Base-by-base conservation (phyloP, 768 basidiomycete species). In the Suillus americanus region DNA sequence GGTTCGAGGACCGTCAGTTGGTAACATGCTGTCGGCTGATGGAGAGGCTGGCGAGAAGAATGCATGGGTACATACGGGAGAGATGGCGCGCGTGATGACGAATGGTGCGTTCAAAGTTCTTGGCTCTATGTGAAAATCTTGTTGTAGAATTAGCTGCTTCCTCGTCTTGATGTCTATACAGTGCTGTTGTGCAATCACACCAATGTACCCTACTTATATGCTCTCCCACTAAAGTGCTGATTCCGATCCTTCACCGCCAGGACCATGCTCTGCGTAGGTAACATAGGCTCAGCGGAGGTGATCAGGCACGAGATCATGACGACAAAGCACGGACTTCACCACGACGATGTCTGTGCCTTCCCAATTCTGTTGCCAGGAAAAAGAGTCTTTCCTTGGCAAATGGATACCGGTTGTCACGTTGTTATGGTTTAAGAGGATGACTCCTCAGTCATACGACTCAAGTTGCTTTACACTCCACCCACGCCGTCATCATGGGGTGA, bases 1-100 rank as follows among this genome's bases (percentile, higher is more conserved):
- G 41, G 82, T 92, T 14, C 82, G 91, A 10, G 94, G 94, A 4
- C 93, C 94, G 3, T 80, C 88, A 1, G 85, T 95, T 23, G 90
- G 90, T 18, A 82, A 79, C 65, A 70, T 82, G 23, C 70, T 88
- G 14, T 79, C 77, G 65, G 81, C 80, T 8, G 75, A 73, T 18
- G 69, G 69, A 28, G 73, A 73, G 48, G 75, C 67, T 18, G 73
- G 74, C 20, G 77, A 74, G 6, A 72, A 75, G 25, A 78, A 82
- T 63, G 79, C 76, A 43, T 87, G 86, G 87, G 74, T 83, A 10
- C 68, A 73, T 56, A 82, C 80, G 1, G 82, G 79, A 3, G 77
- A 77, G 16, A 69, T 73, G 54, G 85, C 81, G 1, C 78, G 71
- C 61, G 87, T 88, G 64, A 81, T 85, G 75, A 83, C 86, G 30